A percentile compares a stretch with the other conserved stretches of the same genome.
phyloP scores from a whole-genome alignment of 2,329 filamentous ascomycete species.

The Apiospora aurea region DNA sequence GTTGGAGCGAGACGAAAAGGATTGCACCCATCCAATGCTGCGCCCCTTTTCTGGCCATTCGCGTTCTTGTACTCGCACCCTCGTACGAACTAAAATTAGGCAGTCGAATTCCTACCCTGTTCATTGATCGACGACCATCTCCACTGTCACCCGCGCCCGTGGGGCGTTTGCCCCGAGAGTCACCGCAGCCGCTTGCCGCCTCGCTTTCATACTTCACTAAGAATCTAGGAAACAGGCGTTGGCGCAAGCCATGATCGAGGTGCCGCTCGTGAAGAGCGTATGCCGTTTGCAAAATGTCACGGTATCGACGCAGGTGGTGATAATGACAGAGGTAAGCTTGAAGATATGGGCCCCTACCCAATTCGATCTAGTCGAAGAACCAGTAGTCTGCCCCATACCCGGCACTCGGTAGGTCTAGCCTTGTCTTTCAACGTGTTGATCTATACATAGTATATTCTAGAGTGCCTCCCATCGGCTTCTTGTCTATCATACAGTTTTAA shows the following conservation, averaged over 20 bases:
- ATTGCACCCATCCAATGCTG: not conserved
- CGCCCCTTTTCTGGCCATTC: not conserved
- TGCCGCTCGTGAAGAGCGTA: not conserved
- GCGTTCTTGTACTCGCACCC: not conserved
- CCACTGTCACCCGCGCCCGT: not conserved
- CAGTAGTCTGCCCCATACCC: not conserved
- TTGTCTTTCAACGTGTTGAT: not conserved
- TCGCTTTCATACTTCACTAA: not conserved
- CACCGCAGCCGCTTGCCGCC: not conserved
- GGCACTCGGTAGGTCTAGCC: not conserved
- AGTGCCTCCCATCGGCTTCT: not conserved
- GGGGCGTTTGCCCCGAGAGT: not conserved
- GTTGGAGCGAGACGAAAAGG: not conserved
- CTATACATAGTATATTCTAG: not conserved
- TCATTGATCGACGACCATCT: constrained; percentile 6
- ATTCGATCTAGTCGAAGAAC: not conserved
- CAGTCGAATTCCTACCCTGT: not conserved
- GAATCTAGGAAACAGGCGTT: not conserved
- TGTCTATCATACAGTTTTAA: not conserved
- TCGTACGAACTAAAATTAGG: constrained; percentile 6
- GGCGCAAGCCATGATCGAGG: not conserved
- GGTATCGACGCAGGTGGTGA: not conserved
- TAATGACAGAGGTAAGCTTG: no score
- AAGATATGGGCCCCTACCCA: not conserved
- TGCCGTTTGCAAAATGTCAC: not conserved